Conservation (phyloP, 306 rosid species). For the Inga oerstediana region DNA sequence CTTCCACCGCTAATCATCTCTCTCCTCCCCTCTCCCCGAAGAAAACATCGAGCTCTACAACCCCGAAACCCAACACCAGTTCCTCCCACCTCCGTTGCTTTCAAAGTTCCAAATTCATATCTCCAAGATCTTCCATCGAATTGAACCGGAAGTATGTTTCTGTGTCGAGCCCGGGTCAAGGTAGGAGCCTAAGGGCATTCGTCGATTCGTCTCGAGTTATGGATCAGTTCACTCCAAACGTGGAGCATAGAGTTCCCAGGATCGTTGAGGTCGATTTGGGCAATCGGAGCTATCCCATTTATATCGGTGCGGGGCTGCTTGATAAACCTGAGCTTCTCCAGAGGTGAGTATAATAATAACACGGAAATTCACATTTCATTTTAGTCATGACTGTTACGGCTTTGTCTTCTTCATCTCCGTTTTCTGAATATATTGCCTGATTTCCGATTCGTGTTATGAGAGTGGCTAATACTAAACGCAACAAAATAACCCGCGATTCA, state of each 20-base stretch:
- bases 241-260: conserved; percentile 38
- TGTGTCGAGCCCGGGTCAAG: conserved; percentile 26
- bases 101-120: conserved; percentile 35
- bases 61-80: conserved; percentile 24
- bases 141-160: conserved; percentile 32
- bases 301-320: conserved; percentile 84
- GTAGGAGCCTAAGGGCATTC: conserved; percentile 37
- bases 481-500: not conserved
- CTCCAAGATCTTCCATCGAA: conserved; percentile 32
- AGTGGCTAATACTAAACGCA: not conserved
- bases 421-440: no score
- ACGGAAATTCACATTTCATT: not conserved
- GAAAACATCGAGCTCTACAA: conserved; percentile 21
- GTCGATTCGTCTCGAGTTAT: conserved; percentile 66
- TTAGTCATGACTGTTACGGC: no score
- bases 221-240: conserved; percentile 56
- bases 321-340: conserved; percentile 73
- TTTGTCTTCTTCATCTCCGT: no score
- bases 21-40: conserved; percentile 47
- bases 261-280: conserved; percentile 86
- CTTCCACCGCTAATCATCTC: conserved; percentile 49
- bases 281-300: conserved; percentile 90
- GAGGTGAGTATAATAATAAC: conserved; percentile 41
- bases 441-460: not conserved
- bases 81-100: conserved; percentile 30